A percentile compares a stretch with the other conserved stretches of the same genome.
Evolutionary conservation across 2,329 filamentous ascomycete species (phyloP).

Genomic region (Cercospora sojina): DNA sequence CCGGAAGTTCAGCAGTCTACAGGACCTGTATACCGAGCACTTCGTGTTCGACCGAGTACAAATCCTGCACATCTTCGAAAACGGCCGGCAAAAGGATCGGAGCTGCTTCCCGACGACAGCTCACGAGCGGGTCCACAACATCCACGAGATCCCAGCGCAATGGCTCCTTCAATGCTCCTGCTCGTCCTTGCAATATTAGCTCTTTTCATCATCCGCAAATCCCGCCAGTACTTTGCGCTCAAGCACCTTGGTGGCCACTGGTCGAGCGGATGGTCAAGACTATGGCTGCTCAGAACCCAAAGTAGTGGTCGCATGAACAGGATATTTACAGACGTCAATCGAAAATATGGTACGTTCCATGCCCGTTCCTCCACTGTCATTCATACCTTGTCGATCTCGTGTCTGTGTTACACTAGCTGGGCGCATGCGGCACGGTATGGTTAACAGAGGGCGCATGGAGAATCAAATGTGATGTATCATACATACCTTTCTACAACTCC

Average conservation of each 20-base stretch:
- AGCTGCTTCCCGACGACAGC: not conserved
- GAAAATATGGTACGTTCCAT: conserved; percentile 37
- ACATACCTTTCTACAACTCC: not conserved
- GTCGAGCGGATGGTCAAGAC: conserved; percentile 40
- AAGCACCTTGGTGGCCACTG: conserved; percentile 42
- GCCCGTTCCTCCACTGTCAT: not conserved
- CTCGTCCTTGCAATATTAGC: conserved; percentile 29
- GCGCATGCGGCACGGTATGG: not conserved
- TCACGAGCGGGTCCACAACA: not conserved
- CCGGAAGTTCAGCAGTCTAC: not conserved
- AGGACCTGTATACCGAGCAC: not conserved
- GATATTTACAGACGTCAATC: conserved; percentile 40
- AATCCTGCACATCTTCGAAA: not conserved
- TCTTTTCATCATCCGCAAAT: conserved; percentile 29
- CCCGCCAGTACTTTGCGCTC: conserved; percentile 37
- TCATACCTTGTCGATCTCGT: not conserved
- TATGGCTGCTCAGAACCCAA: conserved; percentile 42
- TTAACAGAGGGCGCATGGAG: not conserved
- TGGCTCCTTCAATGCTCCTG: conserved; percentile 29
- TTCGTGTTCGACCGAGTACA: not conserved
- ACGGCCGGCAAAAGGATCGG: not conserved
- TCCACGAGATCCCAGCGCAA: conserved; percentile 3
- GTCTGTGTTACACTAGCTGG: not conserved
- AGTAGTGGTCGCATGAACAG: conserved; percentile 42
- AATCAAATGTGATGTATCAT: not conserved